Conservation (phyloP, 768 basidiomycete species). For the Mycena vulgaris region DNA sequence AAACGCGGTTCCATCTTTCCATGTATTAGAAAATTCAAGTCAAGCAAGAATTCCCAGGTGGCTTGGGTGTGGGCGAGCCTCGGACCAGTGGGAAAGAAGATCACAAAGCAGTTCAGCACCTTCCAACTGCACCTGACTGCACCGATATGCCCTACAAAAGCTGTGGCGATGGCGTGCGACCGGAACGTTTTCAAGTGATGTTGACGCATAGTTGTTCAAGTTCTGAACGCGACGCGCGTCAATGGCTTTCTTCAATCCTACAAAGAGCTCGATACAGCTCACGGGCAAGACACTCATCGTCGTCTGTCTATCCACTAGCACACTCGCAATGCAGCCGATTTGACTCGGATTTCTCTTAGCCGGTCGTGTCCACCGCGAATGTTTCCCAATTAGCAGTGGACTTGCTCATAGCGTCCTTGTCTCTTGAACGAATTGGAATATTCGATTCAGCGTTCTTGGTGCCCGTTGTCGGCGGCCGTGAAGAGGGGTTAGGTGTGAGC, state of each 20-base stretch:
- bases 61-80: no score
- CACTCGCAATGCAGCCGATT: slow-evolving; percentile 12
- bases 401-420: slow-evolving; percentile 77
- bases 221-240: no score
- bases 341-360: slow-evolving; percentile 52
- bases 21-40: no score
- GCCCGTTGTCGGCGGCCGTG: slow-evolving; percentile 82
- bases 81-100: no score
- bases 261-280: slow-evolving; percentile 42
- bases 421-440: slow-evolving; percentile 71
- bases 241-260: slow-evolving; percentile 58
- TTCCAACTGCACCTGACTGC: no score
- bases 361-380: slow-evolving; percentile 86
- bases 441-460: slow-evolving; percentile 76
- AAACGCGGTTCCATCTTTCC: no score
- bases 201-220: no score
- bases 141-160: no score
- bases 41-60: no score
- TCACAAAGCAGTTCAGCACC: no score
- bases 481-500: slow-evolving; percentile 75
- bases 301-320: slow-evolving; percentile 50
- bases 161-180: no score
- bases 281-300: slow-evolving; percentile 61
- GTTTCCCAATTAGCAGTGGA: slow-evolving; percentile 86
- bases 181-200: no score